phyloP scores from a whole-genome alignment of 2,329 filamentous ascomycete genomes.

The Apiospora marii region DNA sequence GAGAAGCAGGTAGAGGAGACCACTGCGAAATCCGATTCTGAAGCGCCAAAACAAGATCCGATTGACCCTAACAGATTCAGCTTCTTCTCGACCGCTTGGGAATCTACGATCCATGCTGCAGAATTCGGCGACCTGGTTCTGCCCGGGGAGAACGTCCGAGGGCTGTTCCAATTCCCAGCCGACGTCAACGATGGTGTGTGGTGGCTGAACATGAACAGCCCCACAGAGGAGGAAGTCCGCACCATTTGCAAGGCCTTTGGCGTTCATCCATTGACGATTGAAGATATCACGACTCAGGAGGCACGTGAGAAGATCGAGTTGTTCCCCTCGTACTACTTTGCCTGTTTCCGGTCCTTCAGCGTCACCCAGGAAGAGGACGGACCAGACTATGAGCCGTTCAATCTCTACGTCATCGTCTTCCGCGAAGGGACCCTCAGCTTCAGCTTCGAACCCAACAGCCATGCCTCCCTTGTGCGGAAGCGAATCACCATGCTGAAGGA shows the following conservation, averaged over 20 bases:
- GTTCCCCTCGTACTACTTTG: constrained; percentile 97
- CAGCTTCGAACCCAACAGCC: constrained; percentile 86
- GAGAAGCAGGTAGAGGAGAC: constrained; percentile 52
- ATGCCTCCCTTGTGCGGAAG: constrained; percentile 88
- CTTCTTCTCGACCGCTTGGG: constrained; percentile 95
- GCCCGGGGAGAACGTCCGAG: constrained; percentile 87
- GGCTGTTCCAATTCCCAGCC: constrained; percentile 74
- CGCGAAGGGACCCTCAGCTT: constrained; percentile 95
- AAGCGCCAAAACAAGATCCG: constrained; percentile 45
- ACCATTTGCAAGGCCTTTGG: constrained; percentile 93
- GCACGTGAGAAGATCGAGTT: constrained; percentile 98
- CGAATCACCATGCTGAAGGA: constrained; percentile 93
- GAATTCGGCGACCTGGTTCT: constrained; percentile 89
- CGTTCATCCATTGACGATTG: constrained; percentile 92
- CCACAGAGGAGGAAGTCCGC: constrained; percentile 86
- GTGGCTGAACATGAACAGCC: constrained; percentile 96
- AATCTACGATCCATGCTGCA: constrained; percentile 90
- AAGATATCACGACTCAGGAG: constrained; percentile 96
- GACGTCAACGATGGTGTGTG: constrained; percentile 84
- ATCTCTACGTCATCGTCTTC: constrained; percentile 97
- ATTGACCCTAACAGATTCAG: constrained; percentile 84
- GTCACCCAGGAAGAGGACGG: constrained; percentile 78
- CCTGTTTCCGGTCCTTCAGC: constrained; percentile 94
- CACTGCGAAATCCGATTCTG: constrained; percentile 40
- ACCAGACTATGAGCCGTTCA: constrained; percentile 90